Evolutionary conservation across 208 protist species (phyloP).

Genomic region (Kentomonas sorsogonicus): DNA sequence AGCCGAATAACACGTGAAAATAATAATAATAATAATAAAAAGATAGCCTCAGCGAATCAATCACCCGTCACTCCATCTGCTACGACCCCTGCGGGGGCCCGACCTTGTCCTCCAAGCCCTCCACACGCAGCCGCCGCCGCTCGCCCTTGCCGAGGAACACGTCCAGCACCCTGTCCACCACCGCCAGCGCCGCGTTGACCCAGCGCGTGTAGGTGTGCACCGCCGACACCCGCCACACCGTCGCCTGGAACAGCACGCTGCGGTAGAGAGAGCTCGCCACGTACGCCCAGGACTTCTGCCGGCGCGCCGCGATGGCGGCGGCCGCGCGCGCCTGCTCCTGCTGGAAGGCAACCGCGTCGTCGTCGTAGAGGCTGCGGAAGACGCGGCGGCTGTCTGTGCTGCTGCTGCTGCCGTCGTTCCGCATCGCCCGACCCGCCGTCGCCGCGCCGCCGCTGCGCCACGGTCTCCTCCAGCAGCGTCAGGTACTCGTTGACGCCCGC

Average conservation of each 20-base stretch:
- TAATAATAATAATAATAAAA: too few species aligned
- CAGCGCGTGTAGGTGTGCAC: not conserved
- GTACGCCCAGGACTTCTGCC: not conserved
- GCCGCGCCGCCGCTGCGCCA: constrained; percentile 10
- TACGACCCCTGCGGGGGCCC: not conserved
- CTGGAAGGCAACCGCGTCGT: constrained; percentile 19
- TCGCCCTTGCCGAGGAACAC: not conserved
- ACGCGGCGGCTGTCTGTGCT: constrained; percentile 9
- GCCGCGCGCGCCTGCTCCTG: constrained; percentile 30
- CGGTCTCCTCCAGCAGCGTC: constrained; percentile 19
- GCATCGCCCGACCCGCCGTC: not conserved
- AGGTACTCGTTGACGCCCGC: constrained; percentile 50
- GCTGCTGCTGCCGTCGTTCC: not conserved
- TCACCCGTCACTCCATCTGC: not conserved
- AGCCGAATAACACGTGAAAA: too few species aligned
- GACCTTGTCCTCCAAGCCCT: constrained; percentile 1
- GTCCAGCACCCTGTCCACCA: too few species aligned
- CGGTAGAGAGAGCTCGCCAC: constrained; percentile 1
- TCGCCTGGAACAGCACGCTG: not conserved
- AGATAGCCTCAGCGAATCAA: too few species aligned
- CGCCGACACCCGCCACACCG: not conserved
- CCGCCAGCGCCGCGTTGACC: too few species aligned
- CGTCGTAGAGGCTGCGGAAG: constrained; percentile 53
- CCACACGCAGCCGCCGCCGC: not conserved
- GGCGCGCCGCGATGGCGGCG: constrained; percentile 17